These are phyloP conservation scores for Leccinum aurantiacum DNA, from an alignment of 768 basidiomycete genomes.

Conservation along the genomic window DNA sequence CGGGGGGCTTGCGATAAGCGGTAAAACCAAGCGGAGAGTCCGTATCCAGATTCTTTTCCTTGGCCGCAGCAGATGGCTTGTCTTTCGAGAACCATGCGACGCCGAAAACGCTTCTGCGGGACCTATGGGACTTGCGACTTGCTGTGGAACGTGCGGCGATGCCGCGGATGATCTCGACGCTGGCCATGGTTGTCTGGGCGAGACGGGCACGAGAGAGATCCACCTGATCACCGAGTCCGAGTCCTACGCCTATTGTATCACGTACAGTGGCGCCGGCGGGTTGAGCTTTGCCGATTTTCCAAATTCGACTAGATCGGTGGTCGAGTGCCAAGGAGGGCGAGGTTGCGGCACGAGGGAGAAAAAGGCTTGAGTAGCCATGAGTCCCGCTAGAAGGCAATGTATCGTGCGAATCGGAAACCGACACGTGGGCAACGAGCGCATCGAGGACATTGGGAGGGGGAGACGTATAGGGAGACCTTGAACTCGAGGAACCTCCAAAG, in stretches of 20 bases:
- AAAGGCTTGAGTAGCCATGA: slow-evolving; percentile 54
- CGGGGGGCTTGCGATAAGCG: slow-evolving; percentile 69
- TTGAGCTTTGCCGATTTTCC: slow-evolving; percentile 24
- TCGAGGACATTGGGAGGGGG: slow-evolving; percentile 33
- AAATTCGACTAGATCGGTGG: slow-evolving; percentile 20
- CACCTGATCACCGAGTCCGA: slow-evolving; percentile 47
- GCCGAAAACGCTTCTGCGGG: slow-evolving; percentile 27
- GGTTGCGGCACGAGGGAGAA: slow-evolving; percentile 44
- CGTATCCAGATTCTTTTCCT: slow-evolving; percentile 11
- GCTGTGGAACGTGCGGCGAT: slow-evolving; percentile 29
- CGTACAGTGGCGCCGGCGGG: slow-evolving; percentile 16
- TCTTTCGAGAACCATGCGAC: slow-evolving; percentile 33
- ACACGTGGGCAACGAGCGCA: slow-evolving; percentile 33
- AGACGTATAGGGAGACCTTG: slow-evolving; percentile 32
- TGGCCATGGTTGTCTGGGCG: slow-evolving; percentile 88
- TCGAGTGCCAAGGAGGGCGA: slow-evolving; percentile 21
- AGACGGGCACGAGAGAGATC: slow-evolving; percentile 76
- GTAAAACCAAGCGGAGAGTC: slow-evolving; percentile 60
- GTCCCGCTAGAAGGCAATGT: slow-evolving; percentile 49
- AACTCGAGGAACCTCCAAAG: slow-evolving; percentile 22
- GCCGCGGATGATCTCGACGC: slow-evolving; percentile 74
- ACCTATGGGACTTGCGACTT: slow-evolving; percentile 18
- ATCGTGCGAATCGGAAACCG: slow-evolving; percentile 25
- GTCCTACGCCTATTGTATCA: slow-evolving; percentile 26
- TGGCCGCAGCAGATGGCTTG: slow-evolving; percentile 10